Base-by-base conservation (phyloP, 1,284 basidiomycete species). In the Heliocybe sulcata region DNA sequence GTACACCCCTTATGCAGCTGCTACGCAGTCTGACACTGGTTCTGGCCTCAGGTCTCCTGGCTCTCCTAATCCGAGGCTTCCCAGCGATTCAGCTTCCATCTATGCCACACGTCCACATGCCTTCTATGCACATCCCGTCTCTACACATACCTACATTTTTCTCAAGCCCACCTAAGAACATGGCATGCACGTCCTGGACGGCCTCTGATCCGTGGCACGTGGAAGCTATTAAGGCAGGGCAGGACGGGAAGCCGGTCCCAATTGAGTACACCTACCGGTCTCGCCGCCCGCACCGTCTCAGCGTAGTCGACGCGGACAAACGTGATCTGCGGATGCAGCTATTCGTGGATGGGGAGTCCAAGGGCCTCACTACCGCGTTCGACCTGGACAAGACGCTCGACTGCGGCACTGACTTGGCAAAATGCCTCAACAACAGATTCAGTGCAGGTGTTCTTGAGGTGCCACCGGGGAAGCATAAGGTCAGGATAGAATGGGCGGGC, bases 241-340 rank as follows among this genome's bases (percentile, higher is more conserved):
- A 6, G 10, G 47, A 49, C 47, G 27, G n/a, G 6, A 49, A 49
- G 25, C 51, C 51, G 12, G 3, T 48, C 3, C 52, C 52, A 3
- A 42, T 42, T 31, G 27, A 53, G 26, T 47, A 47, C 22, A 42
- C 52, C 3, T 42, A 38, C 35, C 48, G 26, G 23, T 20, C 19
- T 35, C 19, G 22, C 22, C 48, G 35, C 14, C 52, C 52, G 19
- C 33, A 53, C 25, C 52, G 38, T 12, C 22, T 53, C 35, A 53
- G 27, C 26, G 38, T 53, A 42, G 25, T 53, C 4, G 52, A 53
- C 42, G 35, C 23, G n/a, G 52, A 53, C 38, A 38, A 53, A 35
- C 52, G 52, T 10, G 52, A 53, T 26, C 48, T 45, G 31, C 52
- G 23, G 26, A 4, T 53, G 31, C 16, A 33, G 23, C 23, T 53